Base-by-base conservation (phyloP, 1,139 yeast genomes). In the Debaryomyces fabryi region DNA sequence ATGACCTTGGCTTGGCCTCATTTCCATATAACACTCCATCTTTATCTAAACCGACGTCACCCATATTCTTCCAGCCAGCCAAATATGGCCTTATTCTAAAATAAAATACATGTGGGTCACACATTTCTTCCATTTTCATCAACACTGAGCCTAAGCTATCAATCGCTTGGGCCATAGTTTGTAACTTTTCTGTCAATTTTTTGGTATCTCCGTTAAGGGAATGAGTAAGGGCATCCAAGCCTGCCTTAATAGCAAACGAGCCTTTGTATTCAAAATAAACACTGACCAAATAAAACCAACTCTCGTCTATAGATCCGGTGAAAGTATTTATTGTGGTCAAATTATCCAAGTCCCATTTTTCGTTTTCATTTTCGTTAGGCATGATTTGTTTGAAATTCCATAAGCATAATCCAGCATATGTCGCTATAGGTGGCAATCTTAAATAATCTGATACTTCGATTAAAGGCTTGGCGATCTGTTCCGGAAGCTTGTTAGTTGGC, bases 11-110 rank as follows among this genome's bases (percentile, higher is more conserved):
- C 20, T 59, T 67, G 1, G 67, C 57, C 52, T 87, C 92, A 47
- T 80, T 72, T 6, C 96, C 97, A 62, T 91, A 91, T 43, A 76
- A 69, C 1, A 91, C 85, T 0, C 97, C 97, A 49, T 82, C 67
- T 44, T 90, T 85, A 46, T 69, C 81, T 49, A 92, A 75, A 0
- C 97, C 97, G 1, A 87, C 91, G 52, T 84, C 92, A 16, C 81
- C 82, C 97, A 92, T 91, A 60, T 89, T 88, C 63, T 85, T 85
- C 96, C 97, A 92, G 1, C 97, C 98, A 0, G 97, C 97, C 51
- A 92, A 72, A 60, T 81, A 92, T 0, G 98, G 97, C 59, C 98
- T 79, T 47, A 92, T 79, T 54, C 95, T 80, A 69, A 81, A 88
- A 65, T 89, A 92, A 62, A 92, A 92, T 1, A 86, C 85, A 64